Evolutionary conservation across 345 rosid species (phyloP), one percentile per base, ranked within the genome.

Genomic region (Fremontodendron californicum): DNA sequence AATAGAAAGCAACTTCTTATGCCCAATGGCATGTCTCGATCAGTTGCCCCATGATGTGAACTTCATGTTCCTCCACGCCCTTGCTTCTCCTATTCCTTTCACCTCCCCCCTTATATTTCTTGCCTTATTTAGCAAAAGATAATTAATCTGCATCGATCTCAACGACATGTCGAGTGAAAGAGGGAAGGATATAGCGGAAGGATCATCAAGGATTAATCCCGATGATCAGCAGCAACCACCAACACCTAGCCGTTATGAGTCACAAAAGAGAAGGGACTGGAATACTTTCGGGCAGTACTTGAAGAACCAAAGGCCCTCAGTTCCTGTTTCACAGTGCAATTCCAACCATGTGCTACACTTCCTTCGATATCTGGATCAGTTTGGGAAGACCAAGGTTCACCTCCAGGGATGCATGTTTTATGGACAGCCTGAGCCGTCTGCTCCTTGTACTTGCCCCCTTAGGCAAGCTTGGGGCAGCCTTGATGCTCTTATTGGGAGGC

Each of bases 391-490:
- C 10, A 89, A 87, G 81, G 92, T 89, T 64, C 92, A 89, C 61
- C 74, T 86, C 1, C 90, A 87, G 74, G 93, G 93, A 1, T 93
- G 98, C 82, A 85, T 89, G 82, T 93, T 91, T 77, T 93, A 84
- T n/a, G 98, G 98, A 0, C 93, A 89, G 79, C 98, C 98, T 1
- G 96, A 93, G 78, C 98, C 98, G 1, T 94, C 98, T 5, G 96
- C 94, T 48, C 94, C 98, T 29, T 93, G 98, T 77, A 87, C 96
- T 13, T 93, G 98, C 62, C 96, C 98, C 0, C 87, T 91, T 3
- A 83, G 91, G 63, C 97, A 93, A 82, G 97, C 97, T 75, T 93
- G 97, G 97, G 96, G 97, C 46, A 90, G 94, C 75, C 97, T 93
- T 9, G 97, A 93, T 77, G 97, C 97, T 35, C 91, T 93, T 81